Conservation (phyloP, 345 rosid genomes). For the Populus tremula region DNA sequence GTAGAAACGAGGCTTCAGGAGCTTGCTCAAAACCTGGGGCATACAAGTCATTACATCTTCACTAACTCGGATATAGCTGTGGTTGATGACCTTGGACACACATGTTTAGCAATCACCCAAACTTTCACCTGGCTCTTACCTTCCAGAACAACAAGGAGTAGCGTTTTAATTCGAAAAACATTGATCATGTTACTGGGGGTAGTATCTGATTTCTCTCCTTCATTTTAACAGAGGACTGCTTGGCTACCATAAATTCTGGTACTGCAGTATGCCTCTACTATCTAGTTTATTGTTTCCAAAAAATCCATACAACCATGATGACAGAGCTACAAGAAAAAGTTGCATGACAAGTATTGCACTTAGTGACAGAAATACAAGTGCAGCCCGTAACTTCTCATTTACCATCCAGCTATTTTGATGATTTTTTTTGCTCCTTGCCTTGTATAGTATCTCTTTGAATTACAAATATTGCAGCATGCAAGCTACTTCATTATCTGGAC, state of each 20-base stretch:
- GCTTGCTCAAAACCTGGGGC: no score
- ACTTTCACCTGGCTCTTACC: slow-evolving; percentile 80
- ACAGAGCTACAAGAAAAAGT: background rate
- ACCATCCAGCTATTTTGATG: background rate
- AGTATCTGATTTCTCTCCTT: no score
- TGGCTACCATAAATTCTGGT: no score
- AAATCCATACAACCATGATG: background rate
- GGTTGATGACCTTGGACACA: no score
- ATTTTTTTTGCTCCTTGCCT: background rate
- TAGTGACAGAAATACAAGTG: background rate
- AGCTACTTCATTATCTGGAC: background rate
- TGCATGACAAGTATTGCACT: background rate
- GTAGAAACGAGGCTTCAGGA: no score
- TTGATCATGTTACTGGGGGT: no score
- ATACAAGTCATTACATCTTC: no score
- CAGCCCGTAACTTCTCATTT: background rate
- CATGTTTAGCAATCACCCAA: slow-evolving; percentile 28
- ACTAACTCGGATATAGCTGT: no score
- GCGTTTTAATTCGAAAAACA: no score
- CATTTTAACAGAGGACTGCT: no score
- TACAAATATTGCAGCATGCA: background rate
- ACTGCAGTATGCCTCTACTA: no score
- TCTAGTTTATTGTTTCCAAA: background rate
- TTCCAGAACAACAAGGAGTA: slow-evolving; percentile 83
- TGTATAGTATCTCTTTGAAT: background rate